Evolutionary conservation across 2,329 filamentous ascomycete genomes (phyloP), one percentile per base, ranked within the genome.

Genomic region (Rhynchosporium agropyri): DNA sequence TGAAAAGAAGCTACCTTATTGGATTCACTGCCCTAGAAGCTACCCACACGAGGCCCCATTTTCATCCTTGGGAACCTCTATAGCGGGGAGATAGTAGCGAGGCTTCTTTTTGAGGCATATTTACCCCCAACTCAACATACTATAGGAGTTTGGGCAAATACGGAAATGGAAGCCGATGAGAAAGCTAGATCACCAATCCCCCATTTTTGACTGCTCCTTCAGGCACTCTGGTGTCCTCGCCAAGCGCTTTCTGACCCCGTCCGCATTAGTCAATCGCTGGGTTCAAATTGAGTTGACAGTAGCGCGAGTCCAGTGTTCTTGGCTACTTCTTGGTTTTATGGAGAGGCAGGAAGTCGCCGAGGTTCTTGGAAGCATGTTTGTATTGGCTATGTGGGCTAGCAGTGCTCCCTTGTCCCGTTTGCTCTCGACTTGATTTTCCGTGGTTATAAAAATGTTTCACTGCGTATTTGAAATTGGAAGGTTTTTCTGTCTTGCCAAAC

Each of bases 201-300:
- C 49, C 29, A 53, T 53, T n/a, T 31, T 53, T n/a, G 49, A 31
- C 33, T 53, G 36, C 15, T 53, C 26, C 49, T 36, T 33, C 31
- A 20, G 31, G 26, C 49, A 20, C 20, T 20, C 20, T 20, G 20
- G 20, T 1, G 20, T 20, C 20, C 20, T 13, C 7, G 48, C 48
- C 48, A 50, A 50, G 48, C 48, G 31, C 36, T 50, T 10, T 53
- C 3, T n/a, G 4, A 53, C 36, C 6, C 49, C 49, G 31, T 8
- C 49, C 49, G 31, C 49, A 31, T 31, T 31, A 53, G 49, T 53
- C 49, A 53, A 53, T 53, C 49, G 49, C 33, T 31, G 31, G 49
- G 31, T 36, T 53, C n/a, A 7, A 36, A 36, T 53, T 53, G 49
- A 53, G 49, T 53, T 53, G 49, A 53, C 49, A 53, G 31, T 53